These are phyloP conservation scores for Marchantia polymorpha DNA, from an alignment of 225 moss, liverwort and hornwort species.

Conservation along the genomic window DNA sequence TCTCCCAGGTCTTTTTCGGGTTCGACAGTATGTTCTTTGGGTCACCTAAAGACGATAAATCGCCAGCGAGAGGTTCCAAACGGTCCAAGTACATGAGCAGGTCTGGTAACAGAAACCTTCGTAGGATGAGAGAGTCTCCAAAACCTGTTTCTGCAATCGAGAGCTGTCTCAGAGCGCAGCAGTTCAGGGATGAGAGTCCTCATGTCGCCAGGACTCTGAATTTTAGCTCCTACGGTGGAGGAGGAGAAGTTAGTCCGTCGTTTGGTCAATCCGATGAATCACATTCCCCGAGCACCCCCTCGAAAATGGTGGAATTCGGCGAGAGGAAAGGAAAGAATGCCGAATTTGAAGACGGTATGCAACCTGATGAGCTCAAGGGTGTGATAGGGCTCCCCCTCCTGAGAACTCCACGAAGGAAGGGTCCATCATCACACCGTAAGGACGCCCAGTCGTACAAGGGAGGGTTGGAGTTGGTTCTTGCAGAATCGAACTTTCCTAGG, in stretches of 20 bases:
- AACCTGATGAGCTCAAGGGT: conserved; percentile 6
- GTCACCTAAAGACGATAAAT: conserved; percentile 32
- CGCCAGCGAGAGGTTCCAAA: conserved; percentile 24
- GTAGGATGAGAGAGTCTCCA: conserved; percentile 66
- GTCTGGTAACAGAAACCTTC: conserved; percentile 25
- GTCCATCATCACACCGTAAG: not conserved
- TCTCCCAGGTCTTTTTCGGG: conserved; percentile 46
- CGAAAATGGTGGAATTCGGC: conserved; percentile 7
- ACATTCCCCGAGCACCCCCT: conserved; percentile 17
- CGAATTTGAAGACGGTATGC: conserved; percentile 4
- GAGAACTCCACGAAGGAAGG: conserved; percentile 21
- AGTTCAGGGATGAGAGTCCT: conserved; percentile 40
- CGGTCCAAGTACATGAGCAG: conserved; percentile 16
- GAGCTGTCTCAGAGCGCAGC: conserved; percentile 86
- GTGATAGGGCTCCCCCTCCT: conserved; percentile 46
- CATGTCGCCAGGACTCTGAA: conserved; percentile 52
- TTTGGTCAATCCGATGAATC: conserved; percentile 11
- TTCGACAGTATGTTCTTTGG: conserved; percentile 36
- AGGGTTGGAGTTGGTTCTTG: conserved; percentile 14
- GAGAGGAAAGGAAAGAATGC: conserved; percentile 16
- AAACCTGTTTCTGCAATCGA: conserved; percentile 83
- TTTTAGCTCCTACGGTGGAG: conserved; percentile 42
- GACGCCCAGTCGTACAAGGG: conserved; percentile 36
- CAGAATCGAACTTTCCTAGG: conserved; percentile 35
- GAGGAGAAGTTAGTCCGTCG: conserved; percentile 9